Base-by-base conservation (phyloP, 2,329 filamentous ascomycete genomes). In the Penicillium occitanis region DNA sequence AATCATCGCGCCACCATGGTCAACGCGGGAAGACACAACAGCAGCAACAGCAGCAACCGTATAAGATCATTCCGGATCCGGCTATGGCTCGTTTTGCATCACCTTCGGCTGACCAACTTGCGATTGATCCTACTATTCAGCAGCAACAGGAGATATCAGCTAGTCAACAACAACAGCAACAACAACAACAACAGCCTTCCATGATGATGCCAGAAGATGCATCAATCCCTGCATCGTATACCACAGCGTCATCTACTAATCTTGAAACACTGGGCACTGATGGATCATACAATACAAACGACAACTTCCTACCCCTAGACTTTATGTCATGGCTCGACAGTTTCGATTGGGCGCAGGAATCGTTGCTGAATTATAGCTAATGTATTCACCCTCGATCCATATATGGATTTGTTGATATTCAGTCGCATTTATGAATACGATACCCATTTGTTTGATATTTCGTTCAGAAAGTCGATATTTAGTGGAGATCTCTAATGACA, bases 341-440 rank as follows among this genome's bases (percentile, higher is more conserved):
- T 44, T 69, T 70, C 11, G 68, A 70, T 30, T 70, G 68, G 68
- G 68, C 68, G 19, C 67, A 67, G 63, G 68, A 70, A 59, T 64
- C 65, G 13, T 48, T 66, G 19, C 30, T 68, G 62, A 67, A 55
- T 58, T 69, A 59, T 46, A 63, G 65, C 19, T 66, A 28, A 66
- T 35, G 17, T 14, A 7, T n/a, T 10, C 6, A 44, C 19, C n/a
- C 6, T 44, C 1, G 5, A 30, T 17, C 13, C 48, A 17, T 13
- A 2, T 1, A 11, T 51, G 13, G 13, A 51, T 10, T 8, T 30
- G 13, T 51, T 51, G 22, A 7, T 17, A 28, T 28, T 22, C n/a
- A 48, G 10, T 22, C 10, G 44, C 44, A 22, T 48, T 46, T 5
- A 51, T 28, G 22, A 17, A 51, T 14, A 30, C 4, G 50, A 53